These are phyloP conservation scores for Cladophialophora immunda DNA, from an alignment of 2,329 filamentous ascomycete species.

Conservation along the genomic window DNA sequence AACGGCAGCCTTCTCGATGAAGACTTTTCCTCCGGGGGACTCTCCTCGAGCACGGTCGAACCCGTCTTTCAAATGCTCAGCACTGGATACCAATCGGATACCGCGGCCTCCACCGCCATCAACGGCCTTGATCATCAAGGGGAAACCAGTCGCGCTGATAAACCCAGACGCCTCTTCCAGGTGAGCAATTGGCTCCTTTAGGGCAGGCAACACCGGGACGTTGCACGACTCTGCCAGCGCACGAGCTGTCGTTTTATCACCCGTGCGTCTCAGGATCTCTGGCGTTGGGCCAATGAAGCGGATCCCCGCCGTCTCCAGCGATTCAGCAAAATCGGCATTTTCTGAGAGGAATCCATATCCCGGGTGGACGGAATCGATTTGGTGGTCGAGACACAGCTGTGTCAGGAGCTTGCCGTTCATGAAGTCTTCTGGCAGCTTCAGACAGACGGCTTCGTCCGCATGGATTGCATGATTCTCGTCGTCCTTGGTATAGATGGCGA, in stretches of 20 bases:
- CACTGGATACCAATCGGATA: constrained; percentile 61
- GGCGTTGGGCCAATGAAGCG: constrained; percentile 61
- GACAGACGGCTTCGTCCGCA: constrained; percentile 53
- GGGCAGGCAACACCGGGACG: constrained; percentile 61
- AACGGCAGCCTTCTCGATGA: constrained; percentile 69
- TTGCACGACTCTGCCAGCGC: constrained; percentile 59
- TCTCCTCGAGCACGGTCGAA: constrained; percentile 63
- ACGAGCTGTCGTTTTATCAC: constrained; percentile 64
- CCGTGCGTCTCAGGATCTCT: constrained; percentile 64
- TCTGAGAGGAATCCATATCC: constrained; percentile 71
- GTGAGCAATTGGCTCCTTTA: constrained; percentile 53
- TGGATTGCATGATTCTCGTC: constrained; percentile 64
- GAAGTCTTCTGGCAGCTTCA: constrained; percentile 56
- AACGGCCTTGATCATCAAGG: constrained; percentile 69
- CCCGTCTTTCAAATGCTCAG: constrained; percentile 55
- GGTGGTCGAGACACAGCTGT: constrained; percentile 48
- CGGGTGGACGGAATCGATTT: constrained; percentile 65
- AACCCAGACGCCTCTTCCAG: constrained; percentile 61
- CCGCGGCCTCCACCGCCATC: constrained; percentile 70
- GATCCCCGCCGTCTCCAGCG: constrained; percentile 45
- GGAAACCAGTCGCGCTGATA: constrained; percentile 63
- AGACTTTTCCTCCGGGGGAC: constrained; percentile 65
- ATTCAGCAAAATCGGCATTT: constrained; percentile 58
- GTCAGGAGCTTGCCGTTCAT: background rate
- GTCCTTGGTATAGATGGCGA: constrained; percentile 62